Percentiles rank a stretch among this genome's conserved stretches.
Evolutionary conservation across 2,329 filamentous ascomycete genomes (phyloP).

Genomic region (Aspergillus sojae): DNA sequence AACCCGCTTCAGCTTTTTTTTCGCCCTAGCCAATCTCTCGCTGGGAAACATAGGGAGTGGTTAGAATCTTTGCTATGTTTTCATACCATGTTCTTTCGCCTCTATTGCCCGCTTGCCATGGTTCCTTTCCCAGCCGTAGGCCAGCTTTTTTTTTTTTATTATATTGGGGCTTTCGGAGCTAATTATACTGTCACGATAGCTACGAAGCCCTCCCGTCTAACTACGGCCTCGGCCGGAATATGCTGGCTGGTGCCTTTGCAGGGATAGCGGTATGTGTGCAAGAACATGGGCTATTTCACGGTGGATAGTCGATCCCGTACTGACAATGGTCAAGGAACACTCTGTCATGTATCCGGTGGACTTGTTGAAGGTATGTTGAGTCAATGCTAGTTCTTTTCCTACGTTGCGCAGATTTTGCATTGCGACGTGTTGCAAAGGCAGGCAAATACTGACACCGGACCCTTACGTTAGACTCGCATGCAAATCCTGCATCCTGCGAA

Average conservation of each 20-base stretch:
- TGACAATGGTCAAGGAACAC: conserved; percentile 70
- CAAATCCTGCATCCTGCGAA: conserved; percentile 87
- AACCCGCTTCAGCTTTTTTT: conserved; percentile 7
- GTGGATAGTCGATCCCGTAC: conserved; percentile 4
- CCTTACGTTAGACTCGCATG: conserved; percentile 78
- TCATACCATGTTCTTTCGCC: neutral
- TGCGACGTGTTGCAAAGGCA: neutral
- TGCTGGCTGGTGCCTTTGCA: conserved; percentile 93
- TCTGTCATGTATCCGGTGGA: conserved; percentile 99
- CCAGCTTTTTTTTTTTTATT: neutral
- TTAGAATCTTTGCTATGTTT: neutral
- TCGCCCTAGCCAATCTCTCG: neutral
- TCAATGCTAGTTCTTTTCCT: neutral
- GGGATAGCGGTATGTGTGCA: conserved; percentile 77
- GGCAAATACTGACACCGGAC: conserved; percentile 9
- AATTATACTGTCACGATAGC: conserved; percentile 43
- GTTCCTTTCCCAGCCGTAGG: neutral
- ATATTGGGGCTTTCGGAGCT: neutral
- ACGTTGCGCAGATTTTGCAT: neutral
- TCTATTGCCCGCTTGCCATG: neutral
- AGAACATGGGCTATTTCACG: conserved; percentile 2
- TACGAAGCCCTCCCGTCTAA: conserved; percentile 95
- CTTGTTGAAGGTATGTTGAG: conserved; percentile 79
- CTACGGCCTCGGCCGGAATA: conserved; percentile 91
- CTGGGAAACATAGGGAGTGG: neutral